Evolutionary conservation across 2,329 filamentous ascomycete species (phyloP), one percentile per base, ranked within the genome.

Genomic region (Epichloe uncinata): DNA sequence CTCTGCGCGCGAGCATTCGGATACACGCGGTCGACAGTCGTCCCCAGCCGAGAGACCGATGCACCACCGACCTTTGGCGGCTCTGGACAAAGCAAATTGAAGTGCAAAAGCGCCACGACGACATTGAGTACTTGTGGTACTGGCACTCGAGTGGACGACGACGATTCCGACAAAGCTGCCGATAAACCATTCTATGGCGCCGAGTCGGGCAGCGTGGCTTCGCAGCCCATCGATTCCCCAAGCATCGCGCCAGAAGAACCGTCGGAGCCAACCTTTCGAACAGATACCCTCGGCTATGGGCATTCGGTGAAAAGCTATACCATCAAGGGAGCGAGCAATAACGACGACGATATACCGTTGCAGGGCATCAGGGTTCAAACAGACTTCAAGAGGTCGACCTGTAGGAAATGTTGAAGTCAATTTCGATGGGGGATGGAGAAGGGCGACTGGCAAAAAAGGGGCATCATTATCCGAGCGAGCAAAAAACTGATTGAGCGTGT

Each of bases 341-440:
- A 59, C 48, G 64, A 61, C 1, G 66, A 70, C 22, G 67, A 68
- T 18, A 62, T 69, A 26, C 66, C 67, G 1, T 50, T 70, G 37
- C 62, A 68, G 37, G 61, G 63, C 1, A 71, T 71, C 9, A 53
- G 62, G n/a, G 65, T 70, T 3, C 57, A 68, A 2, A 69, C 45
- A 13, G 63, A 67, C 9, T 65, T 71, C 48, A 57, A 60, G 30
- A 64, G 59, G 20, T 61, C 62, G 9, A 61, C 54, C 2, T 48
- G 41, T 12, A 50, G 40, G 45, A 44, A 46, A 20, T 30, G 15
- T 26, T 42, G 30, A 45, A 45, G 37, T 41, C 40, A 33, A 16
- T 30, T 36, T n/a, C 11, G 33, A n/a, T n/a, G 16, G 18, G 18
- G 15, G 4, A 6, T 44, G 8, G 26, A 11, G 26, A 1, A 8